These are phyloP conservation scores for Penicillium brasilianum DNA, from an alignment of 2,329 filamentous ascomycete genomes.

Conservation along the genomic window DNA sequence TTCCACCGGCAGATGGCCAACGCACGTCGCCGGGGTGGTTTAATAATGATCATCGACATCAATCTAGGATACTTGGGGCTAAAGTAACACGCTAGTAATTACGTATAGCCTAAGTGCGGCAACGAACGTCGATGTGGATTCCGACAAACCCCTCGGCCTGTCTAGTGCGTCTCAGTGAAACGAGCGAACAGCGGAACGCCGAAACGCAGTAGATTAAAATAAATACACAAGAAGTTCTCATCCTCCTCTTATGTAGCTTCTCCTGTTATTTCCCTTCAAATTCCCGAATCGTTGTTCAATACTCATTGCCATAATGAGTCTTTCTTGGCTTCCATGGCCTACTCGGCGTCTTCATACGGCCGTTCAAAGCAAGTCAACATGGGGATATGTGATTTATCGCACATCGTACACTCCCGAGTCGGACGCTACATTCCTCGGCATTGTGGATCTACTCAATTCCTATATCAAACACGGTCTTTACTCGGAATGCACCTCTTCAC, in stretches of 20 bases:
- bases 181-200: not conserved
- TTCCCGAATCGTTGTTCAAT: not conserved
- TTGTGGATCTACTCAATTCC: slow-evolving; percentile 9
- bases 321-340: slow-evolving; percentile 3
- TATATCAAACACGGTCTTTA: slow-evolving; percentile 8
- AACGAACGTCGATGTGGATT: not conserved
- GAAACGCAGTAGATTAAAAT: not conserved
- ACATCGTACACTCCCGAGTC: slow-evolving; percentile 9
- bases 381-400: slow-evolving; percentile 14
- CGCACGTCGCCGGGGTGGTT: not conserved
- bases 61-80: not conserved
- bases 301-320: not conserved
- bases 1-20: not conserved
- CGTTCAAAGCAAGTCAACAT: slow-evolving; percentile 1
- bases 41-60: not conserved
- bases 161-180: not conserved
- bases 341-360: not conserved
- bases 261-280: no score
- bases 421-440: not conserved
- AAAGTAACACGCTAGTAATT: not conserved
- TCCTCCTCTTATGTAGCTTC: not conserved
- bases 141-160: not conserved
- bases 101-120: not conserved
- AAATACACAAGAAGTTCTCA: not conserved
- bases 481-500: not conserved